Base-by-base conservation (phyloP, 768 basidiomycete genomes). In the Suillus clintonianus region DNA sequence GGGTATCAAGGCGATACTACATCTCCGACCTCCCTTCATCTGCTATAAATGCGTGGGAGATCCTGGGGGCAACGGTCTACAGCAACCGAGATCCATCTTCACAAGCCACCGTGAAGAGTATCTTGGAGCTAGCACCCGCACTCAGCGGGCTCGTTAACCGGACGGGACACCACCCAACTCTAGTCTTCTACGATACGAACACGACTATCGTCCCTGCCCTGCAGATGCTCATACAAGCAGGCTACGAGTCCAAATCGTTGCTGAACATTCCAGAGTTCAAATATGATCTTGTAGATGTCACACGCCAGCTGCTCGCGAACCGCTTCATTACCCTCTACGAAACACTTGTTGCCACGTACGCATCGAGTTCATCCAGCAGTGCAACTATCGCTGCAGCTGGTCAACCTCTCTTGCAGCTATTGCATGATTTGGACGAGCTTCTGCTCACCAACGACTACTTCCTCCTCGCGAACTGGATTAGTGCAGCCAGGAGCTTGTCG, bases 131-230 rank as follows among this genome's bases (percentile, higher is more conserved):
- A 6, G 69, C 69, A 1, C 80, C 80, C 2, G 72, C 74, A 0
- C 57, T 76, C 39, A 68, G 68, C 0, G 79, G 79, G 34, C 67
- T 81, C 17, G 73, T 74, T 1, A 75, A 77, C 58, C 71, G 69
- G 24, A 72, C 72, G 3, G 76, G 74, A 14, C 72, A 71, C 54
- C 75, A 75, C 24, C 73, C 78, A 0, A 80, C 79, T 19, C 43
- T 69, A 27, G 59, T 80, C 7, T 74, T 74, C 36, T 81, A 81
- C 42, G 72, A 81, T 62, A 79, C 79, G 0, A 69, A 78, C 68
- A 68, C 70, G 1, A 91, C 91, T 6, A 84, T 96, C 48, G 85
- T 93, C 13, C 90, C 94, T 1, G 88, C 94, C 0, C 78, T 97
- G 41, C 84, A 86, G 61, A 94, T 92, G 3, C 77, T 98, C 2